phyloP scores from a whole-genome alignment of 2,329 filamentous ascomycete species.

The Hypoxylon sp. region DNA sequence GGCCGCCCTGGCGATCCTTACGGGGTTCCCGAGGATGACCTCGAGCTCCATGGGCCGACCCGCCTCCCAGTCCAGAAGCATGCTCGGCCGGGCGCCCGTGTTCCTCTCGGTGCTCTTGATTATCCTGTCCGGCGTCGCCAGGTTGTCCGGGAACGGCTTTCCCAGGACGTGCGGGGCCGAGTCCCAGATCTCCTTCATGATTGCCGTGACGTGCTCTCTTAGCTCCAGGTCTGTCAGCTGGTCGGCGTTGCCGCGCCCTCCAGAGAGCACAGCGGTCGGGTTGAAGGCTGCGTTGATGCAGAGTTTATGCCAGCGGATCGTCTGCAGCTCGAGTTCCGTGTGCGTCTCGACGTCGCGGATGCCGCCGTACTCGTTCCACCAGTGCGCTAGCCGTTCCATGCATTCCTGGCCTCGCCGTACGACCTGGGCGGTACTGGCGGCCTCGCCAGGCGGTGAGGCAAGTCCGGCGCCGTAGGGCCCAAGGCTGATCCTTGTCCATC shows the following conservation, averaged over 20 bases:
- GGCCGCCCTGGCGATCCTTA: conserved; percentile 67
- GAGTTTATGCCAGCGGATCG: conserved; percentile 78
- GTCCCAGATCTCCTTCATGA: conserved; percentile 74
- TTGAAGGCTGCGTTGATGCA: conserved; percentile 81
- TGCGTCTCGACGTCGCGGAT: conserved; percentile 72
- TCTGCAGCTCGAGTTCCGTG: conserved; percentile 71
- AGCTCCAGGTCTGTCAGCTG: conserved; percentile 72
- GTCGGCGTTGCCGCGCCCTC: conserved; percentile 69
- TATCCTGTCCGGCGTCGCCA: conserved; percentile 70
- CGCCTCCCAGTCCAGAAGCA: conserved; percentile 75
- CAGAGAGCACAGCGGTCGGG: conserved; percentile 72
- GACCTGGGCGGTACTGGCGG: conserved; percentile 38
- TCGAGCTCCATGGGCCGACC: conserved; percentile 73
- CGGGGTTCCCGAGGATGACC: conserved; percentile 75
- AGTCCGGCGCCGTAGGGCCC: conserved; percentile 68
- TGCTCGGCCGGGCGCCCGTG: conserved; percentile 69
- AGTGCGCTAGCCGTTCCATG: conserved; percentile 59
- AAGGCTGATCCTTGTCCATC: conserved; percentile 76
- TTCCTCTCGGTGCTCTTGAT: conserved; percentile 70
- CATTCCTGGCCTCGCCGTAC: conserved; percentile 49
- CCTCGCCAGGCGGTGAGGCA: conserved; percentile 43
- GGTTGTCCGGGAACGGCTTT: conserved; percentile 63
- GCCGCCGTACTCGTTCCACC: conserved; percentile 63
- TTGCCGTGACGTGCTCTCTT: conserved; percentile 65
- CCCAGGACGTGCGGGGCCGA: conserved; percentile 71